Conservation (phyloP, 345 rosid genomes). For the Kernera saxatilis region DNA sequence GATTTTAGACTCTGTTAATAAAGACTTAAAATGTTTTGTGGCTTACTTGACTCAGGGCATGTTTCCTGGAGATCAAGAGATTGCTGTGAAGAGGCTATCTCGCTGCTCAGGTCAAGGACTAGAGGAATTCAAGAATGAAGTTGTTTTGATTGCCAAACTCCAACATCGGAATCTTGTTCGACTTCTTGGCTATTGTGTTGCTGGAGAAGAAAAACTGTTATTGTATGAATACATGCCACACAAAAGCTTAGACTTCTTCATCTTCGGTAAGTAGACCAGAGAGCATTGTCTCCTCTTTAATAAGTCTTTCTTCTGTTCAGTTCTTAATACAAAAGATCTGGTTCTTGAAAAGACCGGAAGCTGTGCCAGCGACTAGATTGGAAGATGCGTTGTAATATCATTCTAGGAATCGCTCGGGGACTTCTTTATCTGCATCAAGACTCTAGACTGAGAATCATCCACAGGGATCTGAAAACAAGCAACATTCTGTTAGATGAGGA, state of each 20-base stretch:
- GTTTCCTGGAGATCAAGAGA: conserved; percentile 40
- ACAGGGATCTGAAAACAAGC: conserved; percentile 65
- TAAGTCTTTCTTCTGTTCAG: neutral
- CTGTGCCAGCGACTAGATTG: conserved; percentile 36
- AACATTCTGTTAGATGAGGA: conserved; percentile 57
- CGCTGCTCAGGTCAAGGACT: conserved; percentile 62
- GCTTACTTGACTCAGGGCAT: conserved; percentile 33
- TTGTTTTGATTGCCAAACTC: conserved; percentile 56
- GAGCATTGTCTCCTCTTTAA: neutral
- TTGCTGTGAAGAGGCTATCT: conserved; percentile 59
- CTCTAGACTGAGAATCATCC: conserved; percentile 65
- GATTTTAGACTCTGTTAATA: neutral
- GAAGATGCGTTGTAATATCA: conserved; percentile 43
- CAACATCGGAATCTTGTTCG: conserved; percentile 71
- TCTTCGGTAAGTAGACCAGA: conserved; percentile 48
- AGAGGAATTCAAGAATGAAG: conserved; percentile 60
- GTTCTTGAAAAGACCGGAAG: conserved; percentile 34
- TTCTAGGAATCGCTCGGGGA: conserved; percentile 68
- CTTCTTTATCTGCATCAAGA: conserved; percentile 71
- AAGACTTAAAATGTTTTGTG: neutral
- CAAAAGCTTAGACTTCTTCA: conserved; percentile 56
- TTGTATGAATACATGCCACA: conserved; percentile 66
- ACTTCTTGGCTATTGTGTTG: conserved; percentile 57
- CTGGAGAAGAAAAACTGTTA: conserved; percentile 51
- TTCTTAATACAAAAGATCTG: conserved; percentile 1